Evolutionary conservation across 2,329 filamentous ascomycete genomes (phyloP).

Genomic region (Phyllosticta citriasiana): DNA sequence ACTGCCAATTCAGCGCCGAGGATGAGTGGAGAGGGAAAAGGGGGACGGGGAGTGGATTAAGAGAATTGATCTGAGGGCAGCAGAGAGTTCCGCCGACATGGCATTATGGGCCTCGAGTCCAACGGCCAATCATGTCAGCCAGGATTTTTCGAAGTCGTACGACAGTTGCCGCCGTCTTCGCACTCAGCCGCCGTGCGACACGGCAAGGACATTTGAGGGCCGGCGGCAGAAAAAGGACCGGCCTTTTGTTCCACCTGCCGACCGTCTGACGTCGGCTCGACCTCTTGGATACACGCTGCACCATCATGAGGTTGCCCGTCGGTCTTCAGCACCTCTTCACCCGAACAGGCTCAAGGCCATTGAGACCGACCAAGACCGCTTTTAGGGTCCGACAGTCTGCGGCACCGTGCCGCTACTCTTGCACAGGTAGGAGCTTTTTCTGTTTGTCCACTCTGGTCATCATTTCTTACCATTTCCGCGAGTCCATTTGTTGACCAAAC

Average conservation of each 20-base stretch:
- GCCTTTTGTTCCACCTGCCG: not conserved
- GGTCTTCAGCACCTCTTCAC: not conserved
- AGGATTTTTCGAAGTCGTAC: slow-evolving; percentile 4
- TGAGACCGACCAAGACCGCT: not conserved
- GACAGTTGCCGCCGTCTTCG: slow-evolving; percentile 1
- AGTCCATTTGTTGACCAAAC: not conserved
- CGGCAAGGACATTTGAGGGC: not conserved
- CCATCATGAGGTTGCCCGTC: slow-evolving; percentile 6
- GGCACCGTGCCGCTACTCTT: not conserved
- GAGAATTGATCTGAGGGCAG: not conserved
- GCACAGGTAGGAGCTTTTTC: not conserved
- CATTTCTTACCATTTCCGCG: not conserved
- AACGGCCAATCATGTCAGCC: slow-evolving; percentile 8
- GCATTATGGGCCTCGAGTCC: not conserved
- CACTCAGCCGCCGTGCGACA: slow-evolving; percentile 3
- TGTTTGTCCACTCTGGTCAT: not conserved
- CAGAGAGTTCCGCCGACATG: not conserved
- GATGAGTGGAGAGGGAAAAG: not conserved
- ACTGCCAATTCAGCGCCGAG: not conserved
- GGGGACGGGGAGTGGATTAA: not conserved
- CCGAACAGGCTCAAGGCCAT: not conserved
- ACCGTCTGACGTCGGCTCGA: not conserved
- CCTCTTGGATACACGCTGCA: not conserved
- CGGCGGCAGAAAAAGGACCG: not conserved
- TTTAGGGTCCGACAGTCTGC: not conserved